Evolutionary conservation across 2,329 filamentous ascomycete species (phyloP), one percentile per base, ranked within the genome.

Genomic region (Lecanicillium sp.): DNA sequence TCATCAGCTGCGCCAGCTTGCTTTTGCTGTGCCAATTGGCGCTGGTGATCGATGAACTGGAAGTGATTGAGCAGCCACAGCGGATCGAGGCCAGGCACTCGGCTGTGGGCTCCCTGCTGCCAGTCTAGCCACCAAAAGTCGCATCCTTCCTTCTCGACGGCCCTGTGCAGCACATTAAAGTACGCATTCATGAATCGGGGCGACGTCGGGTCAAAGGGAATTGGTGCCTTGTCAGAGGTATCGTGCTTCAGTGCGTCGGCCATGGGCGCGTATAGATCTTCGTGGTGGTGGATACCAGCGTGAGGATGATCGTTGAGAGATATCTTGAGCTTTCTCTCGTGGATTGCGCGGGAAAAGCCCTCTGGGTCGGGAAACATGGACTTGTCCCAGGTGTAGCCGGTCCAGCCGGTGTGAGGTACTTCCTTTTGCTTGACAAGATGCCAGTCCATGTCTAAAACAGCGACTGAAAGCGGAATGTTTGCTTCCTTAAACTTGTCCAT

Each of bases 91-190:
- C 74, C 75, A 0, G 66, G 69, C 8, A 79, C 64, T 27, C 65
- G 64, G 2, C 74, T 74, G 40, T 65, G 59, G 3, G 61, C 57
- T 1, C 78, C 78, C 52, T 81, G 77, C 53, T 82, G 77, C 77
- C 77, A 82, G 51, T 82, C 78, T 19, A 81, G 65, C 78, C 77
- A 82, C 74, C 75, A 79, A 41, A 82, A 79, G 49, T 81, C 77
- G 17, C 69, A 65, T 1, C 72, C 77, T 6, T 73, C 58, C 2
- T 68, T 60, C 45, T 81, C 77, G 22, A 80, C 60, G n/a, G 63
- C 57, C 13, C 69, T 63, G 43, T 79, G 74, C 8, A 81, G 62
- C 2, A 78, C 66, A 36, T 72, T 65, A 31, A 80, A 68, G 46
- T 75, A 80, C 0, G 74, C 75, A 22, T 77, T 60, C 51, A 78